Evolutionary conservation across 192 early-diverging fungal genomes (phyloP), one percentile per base, ranked within the genome.

Genomic region (Coemansia brasiliensis): DNA sequence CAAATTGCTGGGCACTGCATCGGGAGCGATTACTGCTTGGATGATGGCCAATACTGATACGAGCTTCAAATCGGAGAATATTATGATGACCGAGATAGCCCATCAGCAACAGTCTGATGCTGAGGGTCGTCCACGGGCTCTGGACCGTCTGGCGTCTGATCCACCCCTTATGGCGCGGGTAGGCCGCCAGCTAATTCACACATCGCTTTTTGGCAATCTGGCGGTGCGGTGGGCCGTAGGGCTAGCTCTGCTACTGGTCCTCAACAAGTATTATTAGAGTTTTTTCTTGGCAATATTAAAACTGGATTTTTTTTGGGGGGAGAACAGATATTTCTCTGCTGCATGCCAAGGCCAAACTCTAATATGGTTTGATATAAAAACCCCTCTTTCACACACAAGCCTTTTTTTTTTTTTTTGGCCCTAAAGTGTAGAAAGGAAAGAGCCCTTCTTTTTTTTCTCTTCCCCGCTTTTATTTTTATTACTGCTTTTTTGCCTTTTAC

Each of bases 1-100:
- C 26, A 69, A 79, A 55, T 39, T 66, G 21, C 72, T 85, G 6
- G 80, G 66, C 21, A 59, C 72, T 8, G 69, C 84, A 5, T 80
- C 84, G 15, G 76, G 70, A 22, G 63, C 56, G 2, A 68, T 75
- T 29, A 27, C 52, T 39, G 24, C 38, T 0, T 74, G 72, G 65
- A 37, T 74, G n/a, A 67, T 73, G 70, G 55, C 55, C 24, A 17
- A 12, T 8, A 10, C 27, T 13, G n/a, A n/a, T n/a, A n/a, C n/a
- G n/a, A 11, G 45, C 29, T 21, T n/a, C n/a, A 18, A 2, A 15
- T 42, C 12, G 50, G 25, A 18, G 21, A 46, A 17, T n/a, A 62
- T 74, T 39, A 55, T 51, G 4, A 61, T 74, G 71, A 10, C 64
- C 0, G 71, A 67, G 59, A 17, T 72, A 20, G 39, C 41, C 13